Conservation (phyloP, 2,329 filamentous ascomycete species). For the Botryotinia narcissicola region DNA sequence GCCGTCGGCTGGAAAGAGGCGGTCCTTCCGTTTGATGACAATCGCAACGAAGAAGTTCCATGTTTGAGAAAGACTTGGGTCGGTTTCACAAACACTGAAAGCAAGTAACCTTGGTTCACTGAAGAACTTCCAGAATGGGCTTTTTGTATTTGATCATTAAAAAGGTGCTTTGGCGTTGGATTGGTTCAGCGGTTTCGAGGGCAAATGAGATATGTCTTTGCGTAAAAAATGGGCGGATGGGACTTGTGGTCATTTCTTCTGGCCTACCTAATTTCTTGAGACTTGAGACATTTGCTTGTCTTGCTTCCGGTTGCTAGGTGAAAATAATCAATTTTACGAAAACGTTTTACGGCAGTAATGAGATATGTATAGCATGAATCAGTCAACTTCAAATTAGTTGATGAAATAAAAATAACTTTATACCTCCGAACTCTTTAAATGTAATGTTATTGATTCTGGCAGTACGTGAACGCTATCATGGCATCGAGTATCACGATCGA, state of each 20-base stretch:
- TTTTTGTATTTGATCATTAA: conserved; percentile 22
- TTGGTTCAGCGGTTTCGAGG: conserved; percentile 19
- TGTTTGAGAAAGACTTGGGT: conserved; percentile 33
- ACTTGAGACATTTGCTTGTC: background rate
- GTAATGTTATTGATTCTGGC: background rate
- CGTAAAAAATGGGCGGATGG: conserved; percentile 22
- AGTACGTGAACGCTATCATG: background rate
- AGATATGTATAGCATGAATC: conserved; percentile 17
- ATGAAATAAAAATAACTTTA: conserved; percentile 15
- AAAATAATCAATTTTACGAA: conserved; percentile 15
- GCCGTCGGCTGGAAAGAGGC: conserved; percentile 39
- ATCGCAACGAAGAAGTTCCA: conserved; percentile 29
- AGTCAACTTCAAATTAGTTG: conserved; percentile 10
- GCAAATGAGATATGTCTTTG: conserved; percentile 21
- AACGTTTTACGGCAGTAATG: conserved; percentile 14
- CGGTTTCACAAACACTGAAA: conserved; percentile 23
- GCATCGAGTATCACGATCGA: background rate
- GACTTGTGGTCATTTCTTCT: conserved; percentile 18
- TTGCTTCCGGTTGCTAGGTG: conserved; percentile 11
- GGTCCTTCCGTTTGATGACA: conserved; percentile 27
- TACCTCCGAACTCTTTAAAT: background rate
- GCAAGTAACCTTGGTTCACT: conserved; percentile 12
- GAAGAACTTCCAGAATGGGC: conserved; percentile 1
- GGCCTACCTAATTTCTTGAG: conserved; percentile 17
- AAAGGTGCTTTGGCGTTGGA: conserved; percentile 24